A percentile compares a stretch with the other conserved stretches of the same genome.
Conservation (phyloP, 2,329 filamentous ascomycete genomes). For the Aspergillus pseudonomiae region DNA sequence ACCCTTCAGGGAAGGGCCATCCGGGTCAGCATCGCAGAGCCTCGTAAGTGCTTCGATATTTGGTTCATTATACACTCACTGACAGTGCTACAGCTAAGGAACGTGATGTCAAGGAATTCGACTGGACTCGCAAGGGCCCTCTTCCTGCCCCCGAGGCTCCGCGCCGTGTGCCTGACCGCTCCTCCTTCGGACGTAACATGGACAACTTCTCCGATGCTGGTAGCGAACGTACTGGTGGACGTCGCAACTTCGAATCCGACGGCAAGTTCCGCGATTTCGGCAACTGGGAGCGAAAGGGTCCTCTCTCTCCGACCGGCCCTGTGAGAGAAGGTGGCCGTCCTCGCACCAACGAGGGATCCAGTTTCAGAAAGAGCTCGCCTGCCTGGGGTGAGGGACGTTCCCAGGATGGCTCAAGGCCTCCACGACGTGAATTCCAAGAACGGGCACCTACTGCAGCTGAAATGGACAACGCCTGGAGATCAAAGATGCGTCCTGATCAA, state of each 20-base stretch:
- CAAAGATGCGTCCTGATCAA: slow-evolving; percentile 85
- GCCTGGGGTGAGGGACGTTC: slow-evolving; percentile 72
- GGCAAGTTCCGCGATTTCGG: slow-evolving; percentile 78
- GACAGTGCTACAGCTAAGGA: slow-evolving; percentile 73
- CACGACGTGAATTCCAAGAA: slow-evolving; percentile 75
- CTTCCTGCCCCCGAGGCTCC: slow-evolving; percentile 69
- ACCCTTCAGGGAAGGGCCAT: slow-evolving; percentile 87
- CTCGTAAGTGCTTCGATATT: slow-evolving; percentile 63
- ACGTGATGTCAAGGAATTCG: slow-evolving; percentile 78
- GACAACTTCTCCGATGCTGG: slow-evolving; percentile 58
- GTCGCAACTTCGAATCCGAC: slow-evolving; percentile 71
- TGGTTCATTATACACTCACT: slow-evolving; percentile 23
- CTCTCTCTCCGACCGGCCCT: slow-evolving; percentile 70
- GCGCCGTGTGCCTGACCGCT: slow-evolving; percentile 58
- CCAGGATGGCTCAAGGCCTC: slow-evolving; percentile 77
- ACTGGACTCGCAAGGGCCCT: slow-evolving; percentile 93
- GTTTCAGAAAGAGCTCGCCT: slow-evolving; percentile 69
- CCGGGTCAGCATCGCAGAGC: slow-evolving; percentile 93
- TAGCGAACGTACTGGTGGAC: slow-evolving; percentile 67
- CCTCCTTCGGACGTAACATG: slow-evolving; percentile 59
- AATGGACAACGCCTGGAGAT: slow-evolving; percentile 89
- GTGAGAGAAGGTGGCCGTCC: slow-evolving; percentile 62
- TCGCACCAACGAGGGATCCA: slow-evolving; percentile 62
- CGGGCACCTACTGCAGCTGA: slow-evolving; percentile 83
- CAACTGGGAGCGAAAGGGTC: slow-evolving; percentile 95